Conservation (phyloP, 2,329 filamentous ascomycete genomes). For the Apiospora kogelbergensis region DNA sequence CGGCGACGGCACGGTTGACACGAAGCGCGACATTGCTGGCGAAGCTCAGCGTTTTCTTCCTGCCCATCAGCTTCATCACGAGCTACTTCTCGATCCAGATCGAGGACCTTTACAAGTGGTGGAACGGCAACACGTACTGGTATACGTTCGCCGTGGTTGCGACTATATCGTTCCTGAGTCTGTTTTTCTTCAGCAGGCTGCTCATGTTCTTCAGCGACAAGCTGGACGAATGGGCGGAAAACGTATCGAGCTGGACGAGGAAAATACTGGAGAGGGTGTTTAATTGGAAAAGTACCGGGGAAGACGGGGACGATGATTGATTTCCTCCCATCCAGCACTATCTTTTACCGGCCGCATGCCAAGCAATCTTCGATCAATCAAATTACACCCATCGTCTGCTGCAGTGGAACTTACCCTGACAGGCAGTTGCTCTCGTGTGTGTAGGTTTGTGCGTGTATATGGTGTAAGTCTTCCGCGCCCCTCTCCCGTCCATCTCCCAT, state of each 20-base stretch:
- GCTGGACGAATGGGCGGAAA: constrained; percentile 37
- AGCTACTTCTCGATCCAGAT: constrained; percentile 72
- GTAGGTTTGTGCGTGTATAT: no score
- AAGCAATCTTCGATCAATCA: neutral
- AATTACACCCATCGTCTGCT: neutral
- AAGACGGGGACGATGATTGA: neutral
- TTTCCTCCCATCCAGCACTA: no score
- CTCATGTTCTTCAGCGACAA: constrained; percentile 47
- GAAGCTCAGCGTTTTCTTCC: constrained; percentile 73
- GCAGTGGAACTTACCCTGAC: neutral
- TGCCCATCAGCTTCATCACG: constrained; percentile 74
- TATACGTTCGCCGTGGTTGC: constrained; percentile 64
- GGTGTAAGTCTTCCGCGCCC: neutral
- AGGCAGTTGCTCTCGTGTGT: constrained; percentile 3
- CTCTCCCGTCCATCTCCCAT: neutral
- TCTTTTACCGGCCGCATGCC: no score
- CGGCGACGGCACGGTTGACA: constrained; percentile 69
- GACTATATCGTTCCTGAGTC: constrained; percentile 54
- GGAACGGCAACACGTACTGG: constrained; percentile 67
- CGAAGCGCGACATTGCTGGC: constrained; percentile 71
- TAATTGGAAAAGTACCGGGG: neutral
- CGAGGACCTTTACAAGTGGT: constrained; percentile 52
- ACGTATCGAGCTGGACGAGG: constrained; percentile 20
- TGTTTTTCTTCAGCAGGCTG: constrained; percentile 54
- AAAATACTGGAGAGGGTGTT: neutral